Base-by-base conservation (phyloP, 2,329 filamentous ascomycete genomes). In the Fusarium sp. region DNA sequence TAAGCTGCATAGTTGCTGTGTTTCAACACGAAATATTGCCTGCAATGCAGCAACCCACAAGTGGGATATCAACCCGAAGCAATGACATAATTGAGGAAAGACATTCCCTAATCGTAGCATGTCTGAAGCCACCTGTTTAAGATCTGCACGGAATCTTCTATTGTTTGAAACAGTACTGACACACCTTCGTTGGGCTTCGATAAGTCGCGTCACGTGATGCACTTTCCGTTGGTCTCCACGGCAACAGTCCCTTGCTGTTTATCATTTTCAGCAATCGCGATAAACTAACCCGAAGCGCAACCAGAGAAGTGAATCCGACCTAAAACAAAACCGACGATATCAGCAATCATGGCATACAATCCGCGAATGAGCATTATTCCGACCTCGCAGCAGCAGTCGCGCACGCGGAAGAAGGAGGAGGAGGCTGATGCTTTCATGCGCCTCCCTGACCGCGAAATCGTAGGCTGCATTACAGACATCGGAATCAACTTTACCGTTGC, bases 381-480 rank as follows among this genome's bases (percentile, higher is more conserved):
- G 37, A 76, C 80, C 48, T 77, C 80, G 75, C 83, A 85, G 75
- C 82, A 85, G 61, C 79, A 80, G 46, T 82, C 82, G 68, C 85
- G 85, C 55, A 79, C 82, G 59, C 84, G 86, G 73, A 87, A 86
- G 75, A 88, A 87, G 75, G 86, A 87, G 68, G 86, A 88, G 32
- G 84, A 87, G 57, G 83, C 85, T 53, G 85, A 88, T 75, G 84
- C 86, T 55, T 85, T 87, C 72, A 88, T 89, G 82, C 83, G 84
- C 55, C 82, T 89, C 57, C 83, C 86, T 9, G 88, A 89, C 78
- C 85, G 84, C 74, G 96, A 99, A 79, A 97, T 99, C 65, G 95
- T 95, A 72, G 94, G 92, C 77, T 99, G 96, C 80, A 97, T 99
- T 82, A 96, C 91, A 75, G 96, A 98, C 78, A 97, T 98, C 75